phyloP scores from a whole-genome alignment of 2,329 filamentous ascomycete genomes.

The Talaromyces sp. region DNA sequence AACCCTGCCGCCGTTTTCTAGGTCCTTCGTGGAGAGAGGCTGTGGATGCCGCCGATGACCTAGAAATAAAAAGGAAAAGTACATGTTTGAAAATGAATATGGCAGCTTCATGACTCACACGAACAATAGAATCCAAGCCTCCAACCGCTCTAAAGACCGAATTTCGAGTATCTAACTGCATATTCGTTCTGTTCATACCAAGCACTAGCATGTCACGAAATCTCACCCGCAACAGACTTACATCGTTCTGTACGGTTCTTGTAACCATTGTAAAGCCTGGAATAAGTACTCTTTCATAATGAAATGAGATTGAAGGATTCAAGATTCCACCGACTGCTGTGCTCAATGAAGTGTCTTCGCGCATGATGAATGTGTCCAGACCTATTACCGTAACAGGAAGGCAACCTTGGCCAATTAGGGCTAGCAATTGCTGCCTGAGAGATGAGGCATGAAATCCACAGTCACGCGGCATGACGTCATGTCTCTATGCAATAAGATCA shows the following conservation, averaged over 20 bases:
- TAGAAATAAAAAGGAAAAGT: conserved; percentile 11
- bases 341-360: neutral
- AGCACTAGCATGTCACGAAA: neutral
- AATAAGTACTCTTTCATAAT: neutral
- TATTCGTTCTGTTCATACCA: conserved; percentile 30
- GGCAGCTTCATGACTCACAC: conserved; percentile 19
- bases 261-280: neutral
- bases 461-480: neutral
- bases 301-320: neutral
- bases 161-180: conserved; percentile 29
- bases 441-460: neutral
- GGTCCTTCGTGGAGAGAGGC: conserved; percentile 62
- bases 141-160: conserved; percentile 38
- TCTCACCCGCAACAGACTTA: conserved; percentile 17
- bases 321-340: neutral
- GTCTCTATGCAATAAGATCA: neutral
- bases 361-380: too few relatives aligned
- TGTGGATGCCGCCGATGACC: conserved; percentile 72
- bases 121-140: conserved; percentile 51
- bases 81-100: too few relatives aligned
- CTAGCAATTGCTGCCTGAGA: neutral
- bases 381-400: neutral
- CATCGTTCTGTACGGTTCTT: conserved; percentile 46
- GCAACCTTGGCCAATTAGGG: neutral
- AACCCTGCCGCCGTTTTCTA: conserved; percentile 63